Evolutionary conservation across 352 stramenopile species (phyloP).

Genomic region (Pythium pyrilobum): DNA sequence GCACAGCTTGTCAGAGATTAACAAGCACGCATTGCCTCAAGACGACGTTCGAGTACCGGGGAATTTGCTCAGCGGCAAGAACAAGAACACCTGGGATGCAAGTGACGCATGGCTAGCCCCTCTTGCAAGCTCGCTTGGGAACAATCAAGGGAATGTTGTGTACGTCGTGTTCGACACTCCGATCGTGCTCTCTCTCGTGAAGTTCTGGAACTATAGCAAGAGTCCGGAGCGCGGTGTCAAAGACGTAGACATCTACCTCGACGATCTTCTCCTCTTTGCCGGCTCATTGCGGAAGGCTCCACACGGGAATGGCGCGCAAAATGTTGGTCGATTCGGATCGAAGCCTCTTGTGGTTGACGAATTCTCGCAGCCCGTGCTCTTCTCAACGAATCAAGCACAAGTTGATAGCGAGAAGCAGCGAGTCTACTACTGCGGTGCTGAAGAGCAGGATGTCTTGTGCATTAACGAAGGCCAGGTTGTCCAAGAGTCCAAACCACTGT

Average conservation of each 20-base stretch:
- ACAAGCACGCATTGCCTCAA: conserved; percentile 12
- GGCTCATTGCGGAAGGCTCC: conserved; percentile 52
- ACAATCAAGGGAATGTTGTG: conserved; percentile 52
- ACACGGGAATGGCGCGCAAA: conserved; percentile 14
- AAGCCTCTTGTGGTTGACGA: conserved; percentile 50
- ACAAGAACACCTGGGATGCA: conserved; percentile 78
- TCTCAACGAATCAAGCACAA: conserved; percentile 57
- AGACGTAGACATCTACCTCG: conserved; percentile 81
- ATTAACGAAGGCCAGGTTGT: conserved; percentile 90
- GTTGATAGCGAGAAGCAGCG: conserved; percentile 64
- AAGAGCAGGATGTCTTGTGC: conserved; percentile 85
- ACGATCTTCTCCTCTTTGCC: conserved; percentile 81
- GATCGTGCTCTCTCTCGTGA: conserved; percentile 74
- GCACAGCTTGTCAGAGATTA: conserved; percentile 52
- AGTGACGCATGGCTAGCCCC: conserved; percentile 69
- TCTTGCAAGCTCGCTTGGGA: conserved; percentile 61
- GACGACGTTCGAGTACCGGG: conserved; percentile 42
- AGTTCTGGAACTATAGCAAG: conserved; percentile 89
- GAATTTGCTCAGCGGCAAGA: conserved; percentile 57
- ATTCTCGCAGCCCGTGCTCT: conserved; percentile 82
- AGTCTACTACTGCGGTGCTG: conserved; percentile 61
- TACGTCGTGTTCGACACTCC: conserved; percentile 69
- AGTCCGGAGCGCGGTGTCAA: conserved; percentile 77
- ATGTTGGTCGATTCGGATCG: conserved; percentile 20
- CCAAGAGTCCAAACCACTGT: conserved; percentile 76